Evolutionary conservation across 192 early-diverging fungal genomes (phyloP).

Genomic region (Polychytrium aggregatum): DNA sequence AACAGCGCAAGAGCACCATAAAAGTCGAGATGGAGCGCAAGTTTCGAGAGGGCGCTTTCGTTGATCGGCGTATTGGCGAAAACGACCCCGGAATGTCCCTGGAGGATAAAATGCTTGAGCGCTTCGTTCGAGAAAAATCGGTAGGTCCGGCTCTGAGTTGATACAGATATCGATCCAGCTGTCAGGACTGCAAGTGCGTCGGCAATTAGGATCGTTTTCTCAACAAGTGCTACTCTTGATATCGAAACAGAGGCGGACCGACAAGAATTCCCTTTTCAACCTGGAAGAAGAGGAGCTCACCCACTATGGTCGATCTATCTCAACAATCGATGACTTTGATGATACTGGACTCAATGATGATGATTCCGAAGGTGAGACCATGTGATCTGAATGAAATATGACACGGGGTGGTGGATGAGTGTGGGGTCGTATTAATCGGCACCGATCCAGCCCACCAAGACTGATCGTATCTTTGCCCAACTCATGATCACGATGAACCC

Average conservation of each 20-base stretch:
- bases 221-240: constrained; percentile 2
- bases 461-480: no score
- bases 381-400: no score
- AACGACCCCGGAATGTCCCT: constrained; percentile 71
- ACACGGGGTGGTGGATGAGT: no score
- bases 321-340: constrained; percentile 72
- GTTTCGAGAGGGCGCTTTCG: constrained; percentile 59
- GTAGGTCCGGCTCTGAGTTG: no score
- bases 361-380: constrained; percentile 19
- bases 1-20: constrained; percentile 75
- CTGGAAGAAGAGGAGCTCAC: constrained; percentile 79
- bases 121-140: constrained; percentile 82
- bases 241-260: constrained; percentile 11
- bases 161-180: no score
- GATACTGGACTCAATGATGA: constrained; percentile 49
- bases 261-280: constrained; percentile 51
- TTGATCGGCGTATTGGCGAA: constrained; percentile 94
- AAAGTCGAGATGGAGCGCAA: constrained; percentile 62
- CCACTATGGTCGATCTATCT: constrained; percentile 87
- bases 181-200: no score
- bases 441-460: no score
- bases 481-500: no score
- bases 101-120: constrained; percentile 92
- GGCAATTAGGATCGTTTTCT: not conserved
- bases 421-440: no score